Conservation (phyloP, 164 flowering plant genomes). For the Nymphaea colorata region DNA sequence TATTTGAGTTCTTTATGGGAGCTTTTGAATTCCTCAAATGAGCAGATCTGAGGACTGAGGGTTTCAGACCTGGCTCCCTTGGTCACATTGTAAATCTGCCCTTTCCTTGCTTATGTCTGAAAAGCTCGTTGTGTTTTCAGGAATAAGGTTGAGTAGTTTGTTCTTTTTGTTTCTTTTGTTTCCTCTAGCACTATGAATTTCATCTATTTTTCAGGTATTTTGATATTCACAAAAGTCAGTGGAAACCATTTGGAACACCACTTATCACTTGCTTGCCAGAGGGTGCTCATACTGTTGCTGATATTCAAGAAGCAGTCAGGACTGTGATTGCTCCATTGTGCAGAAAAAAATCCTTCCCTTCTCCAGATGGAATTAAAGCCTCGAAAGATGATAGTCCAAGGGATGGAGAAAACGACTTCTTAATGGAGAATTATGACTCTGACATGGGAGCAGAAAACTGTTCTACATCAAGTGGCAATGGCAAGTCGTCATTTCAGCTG, state of each 20-base stretch:
- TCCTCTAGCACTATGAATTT: too few species aligned
- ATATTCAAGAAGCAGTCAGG: conserved; percentile 39
- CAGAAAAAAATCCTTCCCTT: conserved; percentile 24
- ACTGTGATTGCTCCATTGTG: conserved; percentile 56
- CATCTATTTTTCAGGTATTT: conserved; percentile 2
- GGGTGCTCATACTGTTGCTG: conserved; percentile 36
- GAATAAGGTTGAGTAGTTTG: too few species aligned
- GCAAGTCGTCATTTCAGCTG: conserved; percentile 37
- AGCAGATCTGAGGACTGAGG: too few species aligned
- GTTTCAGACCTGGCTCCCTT: too few species aligned
- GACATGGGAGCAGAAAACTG: conserved; percentile 8
- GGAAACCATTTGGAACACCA: conserved; percentile 60
- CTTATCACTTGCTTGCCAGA: conserved; percentile 55
- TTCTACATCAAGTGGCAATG: not conserved
- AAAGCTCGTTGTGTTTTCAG: too few species aligned
- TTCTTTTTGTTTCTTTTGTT: too few species aligned
- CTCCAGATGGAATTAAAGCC: conserved; percentile 17
- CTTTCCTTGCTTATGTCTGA: too few species aligned
- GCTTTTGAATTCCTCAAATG: too few species aligned
- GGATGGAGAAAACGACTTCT: conserved; percentile 14
- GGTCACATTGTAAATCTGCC: too few species aligned
- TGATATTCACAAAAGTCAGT: conserved; percentile 27
- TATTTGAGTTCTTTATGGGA: too few species aligned
- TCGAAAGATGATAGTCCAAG: conserved; percentile 36
- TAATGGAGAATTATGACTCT: conserved; percentile 15